Evolutionary conservation across 2,329 filamentous ascomycete genomes (phyloP).

Genomic region (Exophiala aquamarina): DNA sequence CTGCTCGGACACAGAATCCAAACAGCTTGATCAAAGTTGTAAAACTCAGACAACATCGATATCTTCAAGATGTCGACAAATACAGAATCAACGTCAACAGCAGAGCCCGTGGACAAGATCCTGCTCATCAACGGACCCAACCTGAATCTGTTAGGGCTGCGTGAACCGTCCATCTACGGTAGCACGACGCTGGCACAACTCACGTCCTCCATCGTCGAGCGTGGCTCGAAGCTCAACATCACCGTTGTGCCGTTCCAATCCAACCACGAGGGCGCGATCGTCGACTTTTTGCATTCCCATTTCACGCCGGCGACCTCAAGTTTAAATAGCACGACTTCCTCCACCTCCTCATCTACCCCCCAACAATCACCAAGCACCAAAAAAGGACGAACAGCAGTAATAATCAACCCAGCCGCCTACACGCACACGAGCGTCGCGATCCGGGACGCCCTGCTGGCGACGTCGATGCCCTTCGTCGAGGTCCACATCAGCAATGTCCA

Average conservation of each 20-base stretch:
- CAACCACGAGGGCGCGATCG: slow-evolving; percentile 73
- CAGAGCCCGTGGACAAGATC: slow-evolving; percentile 43
- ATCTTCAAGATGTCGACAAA: slow-evolving; percentile 1
- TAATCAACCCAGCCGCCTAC: slow-evolving; percentile 75
- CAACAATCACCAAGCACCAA: too few relatives aligned
- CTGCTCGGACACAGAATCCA: too few relatives aligned
- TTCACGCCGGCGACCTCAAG: slow-evolving; percentile 4
- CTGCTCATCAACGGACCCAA: slow-evolving; percentile 81
- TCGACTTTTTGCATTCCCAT: slow-evolving; percentile 70
- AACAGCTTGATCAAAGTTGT: too few relatives aligned
- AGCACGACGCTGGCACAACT: slow-evolving; percentile 66
- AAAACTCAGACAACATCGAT: too few relatives aligned
- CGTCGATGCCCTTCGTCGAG: slow-evolving; percentile 73
- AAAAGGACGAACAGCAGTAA: slow-evolving; percentile 27
- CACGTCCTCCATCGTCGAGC: slow-evolving; percentile 47
- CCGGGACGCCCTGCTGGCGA: slow-evolving; percentile 69
- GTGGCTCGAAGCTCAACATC: slow-evolving; percentile 51
- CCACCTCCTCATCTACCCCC: neutral
- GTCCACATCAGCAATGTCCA: slow-evolving; percentile 77
- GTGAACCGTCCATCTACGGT: slow-evolving; percentile 74
- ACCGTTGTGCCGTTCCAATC: slow-evolving; percentile 66
- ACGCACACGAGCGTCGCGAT: slow-evolving; percentile 77
- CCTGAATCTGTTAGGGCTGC: slow-evolving; percentile 74
- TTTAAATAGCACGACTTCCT: slow-evolving; percentile 30
- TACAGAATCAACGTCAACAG: neutral